Percentiles rank a stretch among this genome's conserved stretches.
Evolutionary conservation across 1,284 basidiomycete genomes (phyloP).

Genomic region (Flammula alnicola): DNA sequence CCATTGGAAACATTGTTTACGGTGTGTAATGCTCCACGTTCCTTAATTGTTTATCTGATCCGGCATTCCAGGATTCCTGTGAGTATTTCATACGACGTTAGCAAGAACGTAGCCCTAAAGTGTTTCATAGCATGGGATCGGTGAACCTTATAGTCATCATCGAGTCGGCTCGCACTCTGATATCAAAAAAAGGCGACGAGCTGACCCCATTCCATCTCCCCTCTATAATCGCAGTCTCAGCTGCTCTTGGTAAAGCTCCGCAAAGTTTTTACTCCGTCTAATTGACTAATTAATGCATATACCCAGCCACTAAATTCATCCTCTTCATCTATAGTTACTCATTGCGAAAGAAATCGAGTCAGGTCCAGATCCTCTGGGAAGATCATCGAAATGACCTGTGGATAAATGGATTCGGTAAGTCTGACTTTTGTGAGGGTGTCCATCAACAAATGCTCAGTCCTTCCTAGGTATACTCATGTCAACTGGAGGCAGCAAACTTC

Average conservation of each 20-base stretch:
- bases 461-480: conserved; percentile 86
- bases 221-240: conserved; percentile 81
- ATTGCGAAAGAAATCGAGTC: conserved; percentile 80
- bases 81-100: conserved; percentile 30
- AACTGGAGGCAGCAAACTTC: conserved; percentile 85
- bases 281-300: conserved; percentile 11
- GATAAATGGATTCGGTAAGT: conserved; percentile 76
- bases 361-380: conserved; percentile 94
- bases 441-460: conserved; percentile 29
- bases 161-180: conserved; percentile 76
- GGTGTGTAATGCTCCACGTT: conserved; percentile 48
- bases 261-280: not conserved
- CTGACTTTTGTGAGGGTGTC: not conserved
- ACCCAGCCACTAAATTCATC: conserved; percentile 77
- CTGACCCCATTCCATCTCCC: conserved; percentile 80
- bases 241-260: conserved; percentile 69
- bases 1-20: conserved; percentile 90
- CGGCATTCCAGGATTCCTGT: conserved; percentile 64
- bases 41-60: conserved; percentile 11
- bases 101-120: conserved; percentile 13
- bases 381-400: conserved; percentile 93
- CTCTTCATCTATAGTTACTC: conserved; percentile 90
- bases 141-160: conserved; percentile 89
- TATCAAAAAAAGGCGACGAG: conserved; percentile 55
- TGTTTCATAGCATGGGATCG: conserved; percentile 70